Conservation (phyloP, 1,284 basidiomycete species). For the Ustilago shanxiensis region DNA sequence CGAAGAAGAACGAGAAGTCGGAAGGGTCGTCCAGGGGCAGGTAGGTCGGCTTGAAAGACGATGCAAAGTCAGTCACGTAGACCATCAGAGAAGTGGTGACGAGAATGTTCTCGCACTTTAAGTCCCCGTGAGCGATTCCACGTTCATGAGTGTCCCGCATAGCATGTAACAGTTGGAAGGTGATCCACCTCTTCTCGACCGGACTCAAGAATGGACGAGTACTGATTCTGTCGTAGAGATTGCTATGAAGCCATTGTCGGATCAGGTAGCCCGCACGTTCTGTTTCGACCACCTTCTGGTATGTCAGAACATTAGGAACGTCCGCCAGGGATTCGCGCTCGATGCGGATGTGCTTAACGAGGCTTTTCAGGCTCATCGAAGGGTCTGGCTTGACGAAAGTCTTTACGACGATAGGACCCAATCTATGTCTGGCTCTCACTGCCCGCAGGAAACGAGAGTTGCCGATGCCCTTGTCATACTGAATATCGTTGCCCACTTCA, state of each 20-base stretch:
- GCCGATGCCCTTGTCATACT: slow-evolving; percentile 75
- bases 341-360: slow-evolving; percentile 78
- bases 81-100: slow-evolving; percentile 97
- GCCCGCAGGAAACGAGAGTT: slow-evolving; percentile 96
- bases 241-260: slow-evolving; percentile 93
- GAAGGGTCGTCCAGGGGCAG: slow-evolving; percentile 96
- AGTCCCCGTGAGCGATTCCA: slow-evolving; percentile 90
- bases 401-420: slow-evolving; percentile 82
- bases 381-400: slow-evolving; percentile 86
- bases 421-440: slow-evolving; percentile 80
- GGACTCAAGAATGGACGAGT: slow-evolving; percentile 92
- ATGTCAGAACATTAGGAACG: slow-evolving; percentile 88
- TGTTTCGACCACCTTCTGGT: slow-evolving; percentile 91
- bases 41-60: slow-evolving; percentile 91
- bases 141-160: slow-evolving; percentile 85
- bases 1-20: slow-evolving; percentile 98
- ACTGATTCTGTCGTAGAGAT: slow-evolving; percentile 96
- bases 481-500: slow-evolving; percentile 63
- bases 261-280: slow-evolving; percentile 96
- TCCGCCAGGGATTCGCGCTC: slow-evolving; percentile 87
- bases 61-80: slow-evolving; percentile 95
- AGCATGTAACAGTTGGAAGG: slow-evolving; percentile 89
- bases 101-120: slow-evolving; percentile 97
- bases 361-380: slow-evolving; percentile 77
- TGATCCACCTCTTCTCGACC: slow-evolving; percentile 98